Conservation (phyloP, 805 yeast species). For the Saccharomycopsis sp. region DNA sequence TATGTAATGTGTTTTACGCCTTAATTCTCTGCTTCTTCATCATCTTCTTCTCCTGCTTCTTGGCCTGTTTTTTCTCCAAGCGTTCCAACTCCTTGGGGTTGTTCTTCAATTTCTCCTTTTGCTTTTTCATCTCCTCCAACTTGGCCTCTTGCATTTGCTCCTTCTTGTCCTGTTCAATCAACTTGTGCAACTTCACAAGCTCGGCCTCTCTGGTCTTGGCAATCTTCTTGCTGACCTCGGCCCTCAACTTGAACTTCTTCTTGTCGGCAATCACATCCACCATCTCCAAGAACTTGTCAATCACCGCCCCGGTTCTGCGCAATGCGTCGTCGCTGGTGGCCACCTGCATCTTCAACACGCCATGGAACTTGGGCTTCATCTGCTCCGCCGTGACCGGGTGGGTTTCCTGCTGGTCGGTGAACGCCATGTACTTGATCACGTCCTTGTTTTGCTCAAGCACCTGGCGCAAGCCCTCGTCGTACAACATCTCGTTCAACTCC, state of each 20-base stretch:
- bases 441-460: constrained; percentile 33
- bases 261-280: constrained; percentile 48
- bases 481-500: constrained; percentile 65
- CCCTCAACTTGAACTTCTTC: constrained; percentile 46
- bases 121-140: constrained; percentile 58
- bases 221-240: constrained; percentile 70
- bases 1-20: too few relatives aligned
- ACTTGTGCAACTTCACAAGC: constrained; percentile 56
- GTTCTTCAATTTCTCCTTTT: constrained; percentile 47
- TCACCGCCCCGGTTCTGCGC: constrained; percentile 38
- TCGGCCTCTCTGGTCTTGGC: constrained; percentile 72
- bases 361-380: constrained; percentile 38
- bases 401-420: constrained; percentile 76
- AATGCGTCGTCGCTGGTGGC: constrained; percentile 43
- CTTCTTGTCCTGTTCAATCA: constrained; percentile 52
- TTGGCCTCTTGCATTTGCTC: constrained; percentile 66
- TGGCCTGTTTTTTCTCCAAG: constrained; percentile 66
- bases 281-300: constrained; percentile 48
- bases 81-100: constrained; percentile 75
- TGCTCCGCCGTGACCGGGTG: constrained; percentile 59
- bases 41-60: constrained; percentile 71
- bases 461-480: constrained; percentile 36
- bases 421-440: constrained; percentile 52
- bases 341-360: constrained; percentile 46
- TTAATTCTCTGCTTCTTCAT: constrained; percentile 51